Conservation (phyloP, 495 filamentous ascomycete genomes). For the Penicillium samsonianum region DNA sequence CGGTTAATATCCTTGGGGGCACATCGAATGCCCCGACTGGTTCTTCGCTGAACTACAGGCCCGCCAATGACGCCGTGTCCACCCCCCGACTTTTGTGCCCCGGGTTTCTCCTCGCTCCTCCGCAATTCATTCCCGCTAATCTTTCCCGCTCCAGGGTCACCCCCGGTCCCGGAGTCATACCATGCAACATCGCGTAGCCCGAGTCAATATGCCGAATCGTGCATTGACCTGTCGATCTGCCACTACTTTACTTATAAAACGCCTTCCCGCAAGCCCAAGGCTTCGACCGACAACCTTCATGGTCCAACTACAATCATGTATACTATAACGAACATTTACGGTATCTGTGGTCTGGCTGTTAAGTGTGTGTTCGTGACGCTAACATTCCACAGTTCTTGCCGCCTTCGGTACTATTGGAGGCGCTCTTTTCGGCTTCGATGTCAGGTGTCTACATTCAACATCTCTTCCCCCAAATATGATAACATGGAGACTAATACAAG, state of each 20-base stretch:
- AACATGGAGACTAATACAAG: neutral
- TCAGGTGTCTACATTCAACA: conserved; percentile 31
- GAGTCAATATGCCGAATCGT: conserved; percentile 5
- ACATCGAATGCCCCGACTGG: conserved; percentile 23
- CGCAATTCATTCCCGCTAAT: conserved; percentile 25
- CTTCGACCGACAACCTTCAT: neutral
- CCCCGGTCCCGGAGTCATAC: conserved; percentile 16
- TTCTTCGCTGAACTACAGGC: neutral
- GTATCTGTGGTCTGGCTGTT: conserved; percentile 20
- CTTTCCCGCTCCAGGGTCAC: conserved; percentile 17
- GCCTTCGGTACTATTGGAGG: conserved; percentile 54
- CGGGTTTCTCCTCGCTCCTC: conserved; percentile 21
- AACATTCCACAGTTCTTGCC: conserved; percentile 39
- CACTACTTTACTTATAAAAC: conserved; percentile 15
- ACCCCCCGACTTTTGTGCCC: conserved; percentile 19
- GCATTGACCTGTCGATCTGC: conserved; percentile 12
- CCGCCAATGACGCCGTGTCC: conserved; percentile 22
- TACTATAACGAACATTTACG: conserved; percentile 48
- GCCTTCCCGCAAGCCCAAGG: conserved; percentile 5
- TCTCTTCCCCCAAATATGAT: neutral
- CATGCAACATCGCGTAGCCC: conserved; percentile 9
- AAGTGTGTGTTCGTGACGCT: neutral
- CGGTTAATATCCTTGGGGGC: conserved; percentile 18
- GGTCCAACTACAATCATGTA: conserved; percentile 35
- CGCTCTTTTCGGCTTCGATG: conserved; percentile 48